Conservation (phyloP, 129 eudicot species). For the Tagetes erecta region DNA sequence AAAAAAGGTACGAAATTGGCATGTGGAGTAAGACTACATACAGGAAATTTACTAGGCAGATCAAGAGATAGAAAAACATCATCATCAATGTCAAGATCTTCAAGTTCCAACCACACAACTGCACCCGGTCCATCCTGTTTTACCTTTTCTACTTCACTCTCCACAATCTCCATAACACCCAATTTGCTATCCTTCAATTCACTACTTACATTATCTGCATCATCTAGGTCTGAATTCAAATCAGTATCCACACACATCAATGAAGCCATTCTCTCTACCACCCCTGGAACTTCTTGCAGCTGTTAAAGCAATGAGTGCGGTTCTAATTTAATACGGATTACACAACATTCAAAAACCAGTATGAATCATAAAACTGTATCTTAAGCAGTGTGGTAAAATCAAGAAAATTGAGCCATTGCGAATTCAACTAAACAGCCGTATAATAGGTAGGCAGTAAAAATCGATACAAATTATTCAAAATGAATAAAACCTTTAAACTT, state of each 20-base stretch:
- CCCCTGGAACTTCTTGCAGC: slow-evolving; percentile 92
- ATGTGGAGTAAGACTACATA: slow-evolving; percentile 35
- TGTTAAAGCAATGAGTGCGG: slow-evolving; percentile 32
- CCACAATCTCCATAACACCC: slow-evolving; percentile 48
- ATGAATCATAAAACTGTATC: not conserved
- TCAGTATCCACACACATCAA: slow-evolving; percentile 90
- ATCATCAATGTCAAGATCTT: slow-evolving; percentile 84
- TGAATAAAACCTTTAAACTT: too few species aligned
- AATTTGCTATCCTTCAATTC: slow-evolving; percentile 38
- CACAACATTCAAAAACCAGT: not conserved
- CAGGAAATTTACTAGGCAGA: slow-evolving; percentile 85
- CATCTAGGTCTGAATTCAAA: slow-evolving; percentile 54
- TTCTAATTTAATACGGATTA: not conserved
- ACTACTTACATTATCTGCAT: slow-evolving; percentile 24
- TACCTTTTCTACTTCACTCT: slow-evolving; percentile 57
- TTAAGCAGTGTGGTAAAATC: not conserved
- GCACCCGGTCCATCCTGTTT: slow-evolving; percentile 52
- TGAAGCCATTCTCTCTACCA: slow-evolving; percentile 95
- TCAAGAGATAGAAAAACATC: slow-evolving; percentile 63
- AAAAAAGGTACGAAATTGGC: not conserved
- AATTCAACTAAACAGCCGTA: too few species aligned
- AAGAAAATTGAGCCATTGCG: too few species aligned
- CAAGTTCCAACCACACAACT: slow-evolving; percentile 91
- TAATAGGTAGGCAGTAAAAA: too few species aligned
- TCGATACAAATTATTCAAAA: too few species aligned